These are phyloP conservation scores for Fusarium sp. DNA, from an alignment of 2,329 filamentous ascomycete species.

Conservation along the genomic window DNA sequence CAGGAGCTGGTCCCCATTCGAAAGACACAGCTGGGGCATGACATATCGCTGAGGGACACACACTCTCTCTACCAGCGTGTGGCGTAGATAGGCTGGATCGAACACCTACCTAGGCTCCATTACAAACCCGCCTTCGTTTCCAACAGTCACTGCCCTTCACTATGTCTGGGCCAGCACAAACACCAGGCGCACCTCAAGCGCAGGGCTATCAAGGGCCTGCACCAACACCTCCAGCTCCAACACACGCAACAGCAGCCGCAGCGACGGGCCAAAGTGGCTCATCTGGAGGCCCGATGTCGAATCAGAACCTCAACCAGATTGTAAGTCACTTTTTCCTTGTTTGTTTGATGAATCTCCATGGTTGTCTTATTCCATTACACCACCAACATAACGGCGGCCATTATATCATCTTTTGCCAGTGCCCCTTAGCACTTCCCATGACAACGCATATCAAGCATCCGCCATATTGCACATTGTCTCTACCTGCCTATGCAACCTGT, in stretches of 20 bases:
- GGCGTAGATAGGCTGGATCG: background rate
- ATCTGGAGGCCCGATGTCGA: conserved; percentile 66
- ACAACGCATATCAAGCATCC: background rate
- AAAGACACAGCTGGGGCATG: conserved; percentile 5
- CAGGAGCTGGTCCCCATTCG: background rate
- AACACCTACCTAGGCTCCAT: background rate
- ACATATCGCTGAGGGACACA: conserved; percentile 2
- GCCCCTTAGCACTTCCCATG: background rate
- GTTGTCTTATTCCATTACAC: background rate
- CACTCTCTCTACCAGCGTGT: background rate
- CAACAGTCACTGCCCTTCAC: background rate
- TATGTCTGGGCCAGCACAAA: conserved; percentile 50
- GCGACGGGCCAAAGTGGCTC: conserved; percentile 46
- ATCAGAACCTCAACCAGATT: conserved; percentile 95
- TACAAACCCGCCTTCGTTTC: background rate
- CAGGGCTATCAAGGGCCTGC: conserved; percentile 47
- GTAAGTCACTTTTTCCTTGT: conserved; percentile 64
- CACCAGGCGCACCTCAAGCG: conserved; percentile 41
- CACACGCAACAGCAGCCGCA: conserved; percentile 33
- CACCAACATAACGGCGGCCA: background rate
- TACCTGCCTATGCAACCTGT: background rate
- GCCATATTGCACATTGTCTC: background rate
- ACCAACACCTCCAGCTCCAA: conserved; percentile 46
- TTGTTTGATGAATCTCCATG: background rate
- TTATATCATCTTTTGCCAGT: background rate